Conservation (phyloP, 768 basidiomycete genomes). For the Leccinum sublutescens region DNA sequence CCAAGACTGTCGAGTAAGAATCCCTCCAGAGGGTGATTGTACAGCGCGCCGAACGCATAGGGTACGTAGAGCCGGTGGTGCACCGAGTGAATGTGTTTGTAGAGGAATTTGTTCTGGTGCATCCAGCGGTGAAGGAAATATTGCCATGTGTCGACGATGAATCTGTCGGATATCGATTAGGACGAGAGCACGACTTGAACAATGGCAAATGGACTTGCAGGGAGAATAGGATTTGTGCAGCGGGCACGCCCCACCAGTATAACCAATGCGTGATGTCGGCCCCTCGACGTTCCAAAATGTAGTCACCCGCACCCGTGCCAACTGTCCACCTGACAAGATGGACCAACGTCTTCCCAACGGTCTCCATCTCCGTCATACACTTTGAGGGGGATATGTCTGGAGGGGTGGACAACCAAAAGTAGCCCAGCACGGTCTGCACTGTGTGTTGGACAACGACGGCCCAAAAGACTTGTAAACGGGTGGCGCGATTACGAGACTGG, state of each 20-base stretch:
- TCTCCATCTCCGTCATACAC: conserved; percentile 45
- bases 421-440: conserved; percentile 77
- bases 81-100: conserved; percentile 87
- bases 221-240: conserved; percentile 67
- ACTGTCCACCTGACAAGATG: conserved; percentile 38
- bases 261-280: conserved; percentile 53
- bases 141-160: conserved; percentile 96
- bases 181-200: background rate
- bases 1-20: conserved; percentile 86
- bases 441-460: conserved; percentile 87
- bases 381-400: conserved; percentile 31
- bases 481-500: conserved; percentile 68
- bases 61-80: conserved; percentile 97
- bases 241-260: conserved; percentile 95
- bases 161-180: conserved; percentile 45
- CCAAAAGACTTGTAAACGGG: conserved; percentile 65
- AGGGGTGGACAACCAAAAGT: conserved; percentile 57
- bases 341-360: conserved; percentile 40
- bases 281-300: conserved; percentile 38
- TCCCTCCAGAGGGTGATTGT: conserved; percentile 97
- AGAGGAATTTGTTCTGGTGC: conserved; percentile 89
- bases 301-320: conserved; percentile 40
- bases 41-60: conserved; percentile 94
- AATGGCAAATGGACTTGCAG: conserved; percentile 59
- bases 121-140: conserved; percentile 93